Evolutionary conservation across 2,329 filamentous ascomycete species (phyloP), one percentile per base, ranked within the genome.

Genomic region (Fusarium cicatricum): DNA sequence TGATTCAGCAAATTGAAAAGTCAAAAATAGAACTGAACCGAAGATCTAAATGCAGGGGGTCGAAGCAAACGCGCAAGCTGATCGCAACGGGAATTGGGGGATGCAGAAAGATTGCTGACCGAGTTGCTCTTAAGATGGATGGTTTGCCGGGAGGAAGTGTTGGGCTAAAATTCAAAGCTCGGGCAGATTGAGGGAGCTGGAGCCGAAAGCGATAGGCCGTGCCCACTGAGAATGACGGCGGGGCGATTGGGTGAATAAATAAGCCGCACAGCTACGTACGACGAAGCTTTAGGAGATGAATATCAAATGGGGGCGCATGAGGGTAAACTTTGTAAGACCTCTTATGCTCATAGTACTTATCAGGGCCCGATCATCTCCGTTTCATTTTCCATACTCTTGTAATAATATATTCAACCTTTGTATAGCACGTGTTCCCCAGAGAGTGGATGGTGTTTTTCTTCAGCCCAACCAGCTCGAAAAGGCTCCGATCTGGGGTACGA

Each of bases 121-220:
- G 47, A 49, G 64, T 43, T 29, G 29, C 37, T 28, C 42, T 62
- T 47, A 41, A 49, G 45, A 55, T 59, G 54, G 51, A 44, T 48
- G 38, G 21, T 38, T 37, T 49, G 33, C 42, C 46, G 38, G 56
- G 46, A 21, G 37, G 49, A 57, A 58, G 55, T 61, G 60, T 63
- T 63, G 60, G 60, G 60, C 60, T 64, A 63, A 63, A 63, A 63
- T 57, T 64, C 52, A 58, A 42, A 64, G 60, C 60, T 60, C 60
- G n/a, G n/a, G n/a, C n/a, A 58, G 60, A 52, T 58, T 61, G 55
- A 64, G 41, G 41, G 55, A 38, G 44, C 23, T 26, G 23, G 23
- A 57, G 37, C 60, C 55, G 44, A 63, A 46, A 63, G 41, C 43
- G 58, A 42, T 28, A 38, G 45, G 28, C 38, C 40, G 33, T 45